phyloP scores from a whole-genome alignment of 1,139 yeast species.

The Saccharomyces pastorianus region DNA sequence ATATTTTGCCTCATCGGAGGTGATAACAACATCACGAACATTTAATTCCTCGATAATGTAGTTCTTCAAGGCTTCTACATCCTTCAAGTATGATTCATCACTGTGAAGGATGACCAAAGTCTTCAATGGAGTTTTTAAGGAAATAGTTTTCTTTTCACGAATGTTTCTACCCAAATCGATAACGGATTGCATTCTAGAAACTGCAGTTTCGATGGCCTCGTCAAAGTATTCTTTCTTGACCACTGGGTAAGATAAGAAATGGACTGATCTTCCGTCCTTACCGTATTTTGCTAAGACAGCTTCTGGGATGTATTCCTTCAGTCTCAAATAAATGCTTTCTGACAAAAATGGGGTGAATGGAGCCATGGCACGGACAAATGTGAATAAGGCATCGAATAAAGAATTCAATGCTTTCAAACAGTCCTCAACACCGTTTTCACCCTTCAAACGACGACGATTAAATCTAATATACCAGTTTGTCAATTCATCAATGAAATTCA shows the following conservation, averaged over 20 bases:
- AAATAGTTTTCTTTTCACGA: slow-evolving; percentile 90
- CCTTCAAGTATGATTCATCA: slow-evolving; percentile 64
- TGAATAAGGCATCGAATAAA: slow-evolving; percentile 79
- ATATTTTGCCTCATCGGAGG: slow-evolving; percentile 84
- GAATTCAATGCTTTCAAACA: slow-evolving; percentile 83
- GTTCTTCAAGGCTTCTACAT: slow-evolving; percentile 65
- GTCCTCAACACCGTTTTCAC: slow-evolving; percentile 78
- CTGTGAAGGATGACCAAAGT: slow-evolving; percentile 79
- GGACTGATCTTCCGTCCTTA: slow-evolving; percentile 74
- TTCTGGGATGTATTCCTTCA: slow-evolving; percentile 52
- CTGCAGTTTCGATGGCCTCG: slow-evolving; percentile 71
- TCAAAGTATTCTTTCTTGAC: slow-evolving; percentile 81
- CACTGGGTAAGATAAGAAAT: slow-evolving; percentile 81
- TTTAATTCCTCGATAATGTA: slow-evolving; percentile 89
- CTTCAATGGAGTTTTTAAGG: slow-evolving; percentile 91
- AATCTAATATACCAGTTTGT: slow-evolving; percentile 99
- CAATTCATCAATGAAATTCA: slow-evolving; percentile 82
- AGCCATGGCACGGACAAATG: slow-evolving; percentile 92
- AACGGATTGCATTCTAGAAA: slow-evolving; percentile 92
- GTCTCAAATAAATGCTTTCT: slow-evolving; percentile 76
- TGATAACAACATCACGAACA: slow-evolving; percentile 78
- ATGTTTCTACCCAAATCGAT: slow-evolving; percentile 93
- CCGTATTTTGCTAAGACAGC: slow-evolving; percentile 39
- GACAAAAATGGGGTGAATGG: slow-evolving; percentile 97
- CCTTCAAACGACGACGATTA: slow-evolving; percentile 96